Percentiles rank a stretch among this genome's conserved stretches.
phyloP scores from a whole-genome alignment of 2,329 filamentous ascomycete species.

The Pseudogymnoascus sp. region DNA sequence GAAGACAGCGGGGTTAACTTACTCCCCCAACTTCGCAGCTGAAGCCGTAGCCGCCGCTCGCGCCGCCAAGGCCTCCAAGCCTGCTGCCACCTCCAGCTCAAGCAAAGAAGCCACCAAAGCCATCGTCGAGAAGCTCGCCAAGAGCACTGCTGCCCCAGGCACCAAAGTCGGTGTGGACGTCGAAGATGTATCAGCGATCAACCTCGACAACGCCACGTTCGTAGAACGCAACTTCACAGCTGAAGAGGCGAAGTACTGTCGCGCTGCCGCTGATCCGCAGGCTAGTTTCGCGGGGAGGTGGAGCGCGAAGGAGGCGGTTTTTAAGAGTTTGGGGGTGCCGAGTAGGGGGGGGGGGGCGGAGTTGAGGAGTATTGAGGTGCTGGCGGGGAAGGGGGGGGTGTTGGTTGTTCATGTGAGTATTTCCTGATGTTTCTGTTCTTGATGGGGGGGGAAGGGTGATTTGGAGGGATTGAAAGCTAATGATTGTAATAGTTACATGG shows the following conservation, averaged over 20 bases:
- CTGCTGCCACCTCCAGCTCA: conserved; percentile 45
- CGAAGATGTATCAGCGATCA: conserved; percentile 78
- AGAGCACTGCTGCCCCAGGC: conserved; percentile 50
- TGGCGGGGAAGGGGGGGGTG: conserved; percentile 70
- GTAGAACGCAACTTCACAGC: conserved; percentile 89
- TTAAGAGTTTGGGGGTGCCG: conserved; percentile 86
- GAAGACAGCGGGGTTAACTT: conserved; percentile 74
- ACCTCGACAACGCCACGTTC: conserved; percentile 91
- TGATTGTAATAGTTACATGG: conserved; percentile 66
- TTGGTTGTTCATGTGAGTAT: conserved; percentile 73
- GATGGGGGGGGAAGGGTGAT: neutral
- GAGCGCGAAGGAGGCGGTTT: conserved; percentile 97
- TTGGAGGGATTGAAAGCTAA: neutral
- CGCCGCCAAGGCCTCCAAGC: conserved; percentile 52
- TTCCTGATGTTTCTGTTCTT: conserved; percentile 14
- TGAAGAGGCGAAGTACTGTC: conserved; percentile 79
- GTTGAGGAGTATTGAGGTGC: conserved; percentile 90
- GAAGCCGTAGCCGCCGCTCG: conserved; percentile 37
- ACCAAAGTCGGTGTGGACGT: conserved; percentile 92
- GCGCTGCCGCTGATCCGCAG: conserved; percentile 67
- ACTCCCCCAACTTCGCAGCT: conserved; percentile 55
- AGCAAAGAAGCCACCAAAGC: conserved; percentile 49
- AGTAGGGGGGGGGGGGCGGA: conserved; percentile 84
- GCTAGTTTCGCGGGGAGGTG: conserved; percentile 92
- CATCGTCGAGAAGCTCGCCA: conserved; percentile 70